Percentiles rank a stretch among this genome's conserved stretches.
These are phyloP conservation scores for Hordeum pubiflorum DNA, from an alignment of 202 grass and related monocot genomes.

Conservation along the genomic window DNA sequence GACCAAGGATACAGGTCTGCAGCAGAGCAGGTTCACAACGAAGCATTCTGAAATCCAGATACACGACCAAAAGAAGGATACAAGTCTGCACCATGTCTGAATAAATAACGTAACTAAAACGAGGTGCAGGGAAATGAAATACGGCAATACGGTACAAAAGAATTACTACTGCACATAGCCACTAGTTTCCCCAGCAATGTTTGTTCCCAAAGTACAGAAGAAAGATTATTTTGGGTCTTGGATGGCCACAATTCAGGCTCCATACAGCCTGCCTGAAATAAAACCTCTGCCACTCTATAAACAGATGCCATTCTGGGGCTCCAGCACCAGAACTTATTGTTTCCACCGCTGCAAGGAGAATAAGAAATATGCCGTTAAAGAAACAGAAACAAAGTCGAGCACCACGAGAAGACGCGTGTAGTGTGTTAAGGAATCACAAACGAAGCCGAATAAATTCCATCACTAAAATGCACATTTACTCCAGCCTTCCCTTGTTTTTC, in stretches of 20 bases:
- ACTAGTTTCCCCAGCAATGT: slow-evolving; percentile 24
- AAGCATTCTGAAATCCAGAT: not conserved
- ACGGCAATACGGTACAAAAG: not conserved
- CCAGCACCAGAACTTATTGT: slow-evolving; percentile 40
- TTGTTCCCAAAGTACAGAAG: slow-evolving; percentile 30
- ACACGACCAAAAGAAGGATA: not conserved
- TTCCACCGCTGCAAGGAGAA: slow-evolving; percentile 36
- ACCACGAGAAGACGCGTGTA: not conserved
- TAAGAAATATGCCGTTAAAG: not conserved
- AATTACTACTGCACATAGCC: slow-evolving; percentile 28
- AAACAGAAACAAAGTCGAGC: not conserved
- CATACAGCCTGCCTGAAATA: slow-evolving; percentile 32
- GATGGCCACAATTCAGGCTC: slow-evolving; percentile 25
- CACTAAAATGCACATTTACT: not conserved
- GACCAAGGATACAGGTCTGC: not conserved
- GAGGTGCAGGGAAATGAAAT: not conserved
- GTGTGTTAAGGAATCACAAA: not conserved
- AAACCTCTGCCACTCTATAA: slow-evolving; percentile 33
- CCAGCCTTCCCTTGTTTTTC: not conserved
- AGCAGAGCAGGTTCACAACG: not conserved
- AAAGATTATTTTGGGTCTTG: slow-evolving; percentile 36
- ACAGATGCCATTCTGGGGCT: slow-evolving; percentile 29
- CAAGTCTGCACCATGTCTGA: not conserved
- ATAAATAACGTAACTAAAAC: slow-evolving; percentile 11
- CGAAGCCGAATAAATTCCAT: not conserved